A percentile compares a stretch with the other conserved stretches of the same genome.
phyloP scores from a whole-genome alignment of 179 eudicot species.

The Camellia oleifera region DNA sequence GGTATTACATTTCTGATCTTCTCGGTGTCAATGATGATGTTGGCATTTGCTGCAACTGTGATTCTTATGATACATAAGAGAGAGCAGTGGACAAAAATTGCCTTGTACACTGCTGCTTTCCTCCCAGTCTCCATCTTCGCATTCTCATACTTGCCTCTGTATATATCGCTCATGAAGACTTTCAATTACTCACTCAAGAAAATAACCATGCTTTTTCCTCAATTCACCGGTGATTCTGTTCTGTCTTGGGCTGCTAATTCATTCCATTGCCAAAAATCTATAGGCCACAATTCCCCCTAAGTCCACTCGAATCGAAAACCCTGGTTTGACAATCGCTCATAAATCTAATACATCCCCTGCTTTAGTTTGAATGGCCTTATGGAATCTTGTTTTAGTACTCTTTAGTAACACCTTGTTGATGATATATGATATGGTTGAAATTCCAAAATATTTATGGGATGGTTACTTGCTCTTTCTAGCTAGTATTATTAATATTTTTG shows the following conservation, averaged over 20 bases:
- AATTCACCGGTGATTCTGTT: neutral
- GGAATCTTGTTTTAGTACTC: too few relatives aligned
- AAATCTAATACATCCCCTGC: neutral
- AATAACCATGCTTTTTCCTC: constrained; percentile 7
- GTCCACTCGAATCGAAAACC: neutral
- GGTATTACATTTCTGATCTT: constrained; percentile 13
- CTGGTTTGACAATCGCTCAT: neutral
- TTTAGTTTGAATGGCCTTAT: too few relatives aligned
- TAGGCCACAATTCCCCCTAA: neutral
- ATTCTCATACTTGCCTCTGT: constrained; percentile 4
- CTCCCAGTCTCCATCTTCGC: constrained; percentile 18
- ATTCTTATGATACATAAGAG: constrained; percentile 5
- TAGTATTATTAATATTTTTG: too few relatives aligned
- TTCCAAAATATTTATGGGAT: too few relatives aligned
- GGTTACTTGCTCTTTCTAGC: too few relatives aligned
- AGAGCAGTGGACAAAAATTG: constrained; percentile 14
- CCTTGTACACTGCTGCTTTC: constrained; percentile 15
- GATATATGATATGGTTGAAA: too few relatives aligned
- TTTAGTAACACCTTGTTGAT: too few relatives aligned
- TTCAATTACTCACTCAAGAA: neutral
- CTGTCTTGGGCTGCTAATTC: neutral
- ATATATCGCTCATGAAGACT: constrained; percentile 6
- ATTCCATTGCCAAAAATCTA: neutral
- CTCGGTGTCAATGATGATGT: constrained; percentile 25
- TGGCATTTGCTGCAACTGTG: constrained; percentile 21